phyloP scores from a whole-genome alignment of 1,284 basidiomycete genomes.

The Takashimella tepidaria region DNA sequence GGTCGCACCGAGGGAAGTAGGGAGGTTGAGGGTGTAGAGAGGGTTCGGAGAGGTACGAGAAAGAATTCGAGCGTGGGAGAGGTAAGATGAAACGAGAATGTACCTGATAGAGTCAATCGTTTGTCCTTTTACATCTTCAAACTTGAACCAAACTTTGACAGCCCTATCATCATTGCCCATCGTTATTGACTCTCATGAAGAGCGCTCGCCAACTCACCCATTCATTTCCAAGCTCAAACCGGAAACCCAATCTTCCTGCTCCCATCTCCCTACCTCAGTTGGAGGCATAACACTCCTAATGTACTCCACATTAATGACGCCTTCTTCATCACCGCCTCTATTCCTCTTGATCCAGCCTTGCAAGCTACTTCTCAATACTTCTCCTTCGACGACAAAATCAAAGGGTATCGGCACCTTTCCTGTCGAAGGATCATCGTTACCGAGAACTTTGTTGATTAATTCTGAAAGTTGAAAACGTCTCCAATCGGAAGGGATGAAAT shows the following conservation, averaged over 20 bases:
- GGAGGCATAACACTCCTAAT: slow-evolving; percentile 89
- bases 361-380: slow-evolving; percentile 69
- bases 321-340: slow-evolving; percentile 62
- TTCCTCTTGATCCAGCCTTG: slow-evolving; percentile 71
- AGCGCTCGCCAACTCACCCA: slow-evolving; percentile 59
- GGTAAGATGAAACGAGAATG: slow-evolving; percentile 75
- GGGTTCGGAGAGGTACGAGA: slow-evolving; percentile 45
- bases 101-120: slow-evolving; percentile 56
- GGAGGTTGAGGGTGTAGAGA: slow-evolving; percentile 43
- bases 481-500: slow-evolving; percentile 90
- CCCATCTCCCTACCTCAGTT: slow-evolving; percentile 68
- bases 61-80: slow-evolving; percentile 68
- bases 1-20: slow-evolving; percentile 58
- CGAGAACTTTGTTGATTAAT: slow-evolving; percentile 89
- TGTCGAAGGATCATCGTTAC: slow-evolving; percentile 48
- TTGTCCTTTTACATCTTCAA: no score
- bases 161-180: no score
- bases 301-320: slow-evolving; percentile 89
- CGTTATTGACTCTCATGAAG: background rate
- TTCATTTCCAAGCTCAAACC: slow-evolving; percentile 64
- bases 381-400: slow-evolving; percentile 83
- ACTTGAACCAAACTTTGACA: no score
- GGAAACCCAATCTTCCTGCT: slow-evolving; percentile 93
- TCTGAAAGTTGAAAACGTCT: slow-evolving; percentile 94
- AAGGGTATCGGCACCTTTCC: slow-evolving; percentile 71